Evolutionary conservation across 2,329 filamentous ascomycete genomes (phyloP).

Genomic region (Penicillium vulpinum): DNA sequence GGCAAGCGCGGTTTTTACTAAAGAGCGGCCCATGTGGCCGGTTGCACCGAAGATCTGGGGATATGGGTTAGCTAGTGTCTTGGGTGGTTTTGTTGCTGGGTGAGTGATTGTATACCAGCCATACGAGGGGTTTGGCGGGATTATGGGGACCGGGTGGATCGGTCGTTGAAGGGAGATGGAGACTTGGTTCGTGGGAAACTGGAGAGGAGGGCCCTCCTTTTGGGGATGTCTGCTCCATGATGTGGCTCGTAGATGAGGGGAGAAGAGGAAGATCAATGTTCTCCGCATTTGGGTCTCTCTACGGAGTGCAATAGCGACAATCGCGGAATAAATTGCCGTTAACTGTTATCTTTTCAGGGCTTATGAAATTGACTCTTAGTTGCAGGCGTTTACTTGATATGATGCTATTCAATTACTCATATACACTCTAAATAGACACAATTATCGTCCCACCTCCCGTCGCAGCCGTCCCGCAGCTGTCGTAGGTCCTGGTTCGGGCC

Average conservation of each 20-base stretch:
- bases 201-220: slow-evolving; percentile 27
- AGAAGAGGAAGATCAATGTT: slow-evolving; percentile 9
- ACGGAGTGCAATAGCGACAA: not conserved
- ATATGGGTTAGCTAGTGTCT: slow-evolving; percentile 5
- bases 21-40: slow-evolving; percentile 91
- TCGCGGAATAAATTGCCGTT: not conserved
- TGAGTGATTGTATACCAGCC: slow-evolving; percentile 66
- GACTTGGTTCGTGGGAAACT: slow-evolving; percentile 42
- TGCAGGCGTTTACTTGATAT: not conserved
- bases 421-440: not conserved
- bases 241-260: not conserved
- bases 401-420: slow-evolving; percentile 1
- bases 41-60: slow-evolving; percentile 84
- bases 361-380: not conserved
- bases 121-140: slow-evolving; percentile 74
- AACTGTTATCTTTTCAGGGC: not conserved
- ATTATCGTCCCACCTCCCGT: slow-evolving; percentile 59
- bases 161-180: slow-evolving; percentile 76
- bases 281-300: slow-evolving; percentile 27
- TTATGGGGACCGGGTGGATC: slow-evolving; percentile 75
- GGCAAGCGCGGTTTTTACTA: slow-evolving; percentile 77
- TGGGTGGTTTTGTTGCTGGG: not conserved
- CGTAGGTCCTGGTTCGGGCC: slow-evolving; percentile 70
- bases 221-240: slow-evolving; percentile 23
- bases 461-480: slow-evolving; percentile 63